Conservation (phyloP, 73 alveolate genomes). For the Paramecium biaurelia region DNA sequence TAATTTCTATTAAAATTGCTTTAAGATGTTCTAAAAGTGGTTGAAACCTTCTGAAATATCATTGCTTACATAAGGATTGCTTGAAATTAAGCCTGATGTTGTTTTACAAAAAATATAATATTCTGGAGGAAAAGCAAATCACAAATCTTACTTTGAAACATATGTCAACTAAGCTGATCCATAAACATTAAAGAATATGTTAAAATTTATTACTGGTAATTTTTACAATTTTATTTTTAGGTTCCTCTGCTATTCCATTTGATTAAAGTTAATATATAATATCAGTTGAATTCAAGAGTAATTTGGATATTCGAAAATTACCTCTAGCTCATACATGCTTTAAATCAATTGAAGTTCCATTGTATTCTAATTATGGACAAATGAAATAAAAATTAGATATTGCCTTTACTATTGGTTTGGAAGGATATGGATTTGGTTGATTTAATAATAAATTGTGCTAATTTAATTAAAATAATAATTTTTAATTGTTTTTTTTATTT, state of each 20-base stretch:
- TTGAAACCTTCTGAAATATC: background rate
- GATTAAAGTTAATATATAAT: slow-evolving; percentile 45
- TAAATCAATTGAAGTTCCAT: slow-evolving; percentile 59
- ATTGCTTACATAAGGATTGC: background rate
- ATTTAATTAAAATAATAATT: background rate
- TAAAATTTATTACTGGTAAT: slow-evolving; percentile 61
- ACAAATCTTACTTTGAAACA: slow-evolving; percentile 10
- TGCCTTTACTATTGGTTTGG: slow-evolving; percentile 61
- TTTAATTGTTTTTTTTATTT: background rate
- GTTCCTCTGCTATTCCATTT: slow-evolving; percentile 61
- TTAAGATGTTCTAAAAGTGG: slow-evolving; percentile 12
- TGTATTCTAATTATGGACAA: background rate
- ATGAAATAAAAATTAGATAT: slow-evolving; percentile 56
- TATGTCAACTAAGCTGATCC: slow-evolving; percentile 18
- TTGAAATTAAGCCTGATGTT: background rate
- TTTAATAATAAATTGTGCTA: background rate
- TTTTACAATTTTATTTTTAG: background rate
- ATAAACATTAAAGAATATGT: slow-evolving; percentile 41
- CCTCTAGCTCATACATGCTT: slow-evolving; percentile 62
- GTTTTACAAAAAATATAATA: background rate
- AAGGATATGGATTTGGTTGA: slow-evolving; percentile 68
- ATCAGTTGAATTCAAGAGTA: background rate
- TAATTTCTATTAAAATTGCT: background rate
- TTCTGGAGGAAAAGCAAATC: background rate
- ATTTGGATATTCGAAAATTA: slow-evolving; percentile 42